Conservation (phyloP, 768 basidiomycete species). For the Russula earlei region DNA sequence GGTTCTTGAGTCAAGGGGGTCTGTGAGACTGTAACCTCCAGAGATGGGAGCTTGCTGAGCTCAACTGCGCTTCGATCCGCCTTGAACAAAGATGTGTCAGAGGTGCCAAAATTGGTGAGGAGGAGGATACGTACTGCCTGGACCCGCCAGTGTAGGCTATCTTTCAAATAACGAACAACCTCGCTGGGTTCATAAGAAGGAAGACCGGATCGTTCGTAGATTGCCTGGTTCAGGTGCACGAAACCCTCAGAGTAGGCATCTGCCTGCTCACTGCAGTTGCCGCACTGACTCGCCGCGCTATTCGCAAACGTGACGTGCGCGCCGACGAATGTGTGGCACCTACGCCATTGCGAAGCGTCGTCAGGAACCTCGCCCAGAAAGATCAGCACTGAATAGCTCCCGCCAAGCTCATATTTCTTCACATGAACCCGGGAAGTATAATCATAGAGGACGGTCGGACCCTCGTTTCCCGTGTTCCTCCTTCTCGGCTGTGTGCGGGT, state of each 20-base stretch:
- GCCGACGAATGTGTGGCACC: constrained; percentile 28
- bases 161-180: too few relatives aligned
- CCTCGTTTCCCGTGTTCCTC: neutral
- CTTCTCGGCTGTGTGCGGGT: neutral
- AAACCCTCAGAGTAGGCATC: too few relatives aligned
- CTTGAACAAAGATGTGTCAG: too few relatives aligned
- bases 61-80: neutral
- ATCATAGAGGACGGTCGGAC: constrained; percentile 21
- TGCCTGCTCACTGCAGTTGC: too few relatives aligned
- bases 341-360: constrained; percentile 32
- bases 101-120: too few relatives aligned
- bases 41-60: constrained; percentile 3
- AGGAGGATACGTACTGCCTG: too few relatives aligned
- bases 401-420: constrained; percentile 36
- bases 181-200: too few relatives aligned
- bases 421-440: constrained; percentile 36
- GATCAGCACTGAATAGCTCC: constrained; percentile 36
- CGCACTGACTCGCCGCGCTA: too few relatives aligned
- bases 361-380: constrained; percentile 38
- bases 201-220: too few relatives aligned
- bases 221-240: too few relatives aligned
- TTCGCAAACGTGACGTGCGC: too few relatives aligned
- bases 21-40: constrained; percentile 8
- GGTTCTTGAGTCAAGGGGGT: neutral
- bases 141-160: too few relatives aligned